Conservation (phyloP, 2,329 filamentous ascomycete genomes). For the Hypoxylon sp. region DNA sequence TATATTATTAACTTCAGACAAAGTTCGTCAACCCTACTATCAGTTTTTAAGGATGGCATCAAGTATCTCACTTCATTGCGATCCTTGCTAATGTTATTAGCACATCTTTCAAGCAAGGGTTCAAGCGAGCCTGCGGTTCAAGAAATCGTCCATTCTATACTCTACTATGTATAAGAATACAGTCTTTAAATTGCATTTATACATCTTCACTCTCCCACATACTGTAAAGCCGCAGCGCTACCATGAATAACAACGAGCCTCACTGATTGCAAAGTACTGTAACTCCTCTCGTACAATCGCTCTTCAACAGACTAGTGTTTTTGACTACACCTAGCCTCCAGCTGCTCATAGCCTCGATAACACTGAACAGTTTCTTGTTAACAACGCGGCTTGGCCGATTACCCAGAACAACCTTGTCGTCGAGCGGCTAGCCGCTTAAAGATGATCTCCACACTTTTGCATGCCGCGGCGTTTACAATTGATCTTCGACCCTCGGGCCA, state of each 20-base stretch:
- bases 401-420: slow-evolving; percentile 21
- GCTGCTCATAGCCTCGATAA: not conserved
- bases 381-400: slow-evolving; percentile 18
- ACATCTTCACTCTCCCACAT: not conserved
- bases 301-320: not conserved
- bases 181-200: not conserved
- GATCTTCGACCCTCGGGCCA: slow-evolving; percentile 16
- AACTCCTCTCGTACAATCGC: not conserved
- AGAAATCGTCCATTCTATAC: not conserved
- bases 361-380: not conserved
- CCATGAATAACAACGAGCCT: not conserved
- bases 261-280: not conserved
- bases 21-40: slow-evolving; percentile 1
- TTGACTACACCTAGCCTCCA: not conserved
- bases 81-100: not conserved
- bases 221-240: not conserved
- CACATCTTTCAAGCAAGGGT: not conserved
- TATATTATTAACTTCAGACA: not conserved
- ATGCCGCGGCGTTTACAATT: slow-evolving; percentile 24
- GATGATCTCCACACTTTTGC: slow-evolving; percentile 29
- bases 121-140: not conserved
- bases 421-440: slow-evolving; percentile 15
- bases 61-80: not conserved
- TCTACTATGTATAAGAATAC: no score
- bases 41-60: not conserved